Evolutionary conservation across 2,329 filamentous ascomycete genomes (phyloP).

Genomic region (Blumeria graminis): DNA sequence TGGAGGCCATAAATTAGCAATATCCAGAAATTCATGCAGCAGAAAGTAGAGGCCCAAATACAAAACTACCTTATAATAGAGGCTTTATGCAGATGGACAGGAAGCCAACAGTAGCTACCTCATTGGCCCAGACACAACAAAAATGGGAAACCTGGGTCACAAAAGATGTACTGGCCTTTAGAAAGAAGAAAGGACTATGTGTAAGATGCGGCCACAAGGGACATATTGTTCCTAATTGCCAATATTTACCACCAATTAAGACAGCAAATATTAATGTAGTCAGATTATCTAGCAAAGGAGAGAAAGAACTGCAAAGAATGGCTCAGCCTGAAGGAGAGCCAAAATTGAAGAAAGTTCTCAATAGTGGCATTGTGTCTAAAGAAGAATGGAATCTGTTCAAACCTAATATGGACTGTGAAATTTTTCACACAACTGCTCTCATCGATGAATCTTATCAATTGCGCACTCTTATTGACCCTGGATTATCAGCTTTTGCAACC

Average conservation of each 20-base stretch:
- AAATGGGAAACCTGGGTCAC: neutral
- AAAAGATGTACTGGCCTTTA: neutral
- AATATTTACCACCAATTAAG: neutral
- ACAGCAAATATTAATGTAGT: neutral
- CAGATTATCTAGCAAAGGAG: too few relatives aligned
- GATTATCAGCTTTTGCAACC: neutral
- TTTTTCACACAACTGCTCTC: neutral
- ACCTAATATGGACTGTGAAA: neutral
- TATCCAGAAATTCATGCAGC: neutral
- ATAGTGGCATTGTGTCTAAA: too few relatives aligned
- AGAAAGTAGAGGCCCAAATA: too few relatives aligned
- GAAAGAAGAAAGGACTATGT: neutral
- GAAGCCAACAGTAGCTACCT: neutral
- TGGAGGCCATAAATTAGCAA: neutral
- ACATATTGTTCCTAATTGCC: neutral
- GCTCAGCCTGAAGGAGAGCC: too few relatives aligned
- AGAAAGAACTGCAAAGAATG: too few relatives aligned
- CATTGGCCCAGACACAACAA: neutral
- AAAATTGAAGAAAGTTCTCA: too few relatives aligned
- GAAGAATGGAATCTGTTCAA: neutral
- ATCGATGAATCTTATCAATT: neutral
- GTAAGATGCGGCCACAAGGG: neutral
- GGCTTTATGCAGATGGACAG: neutral
- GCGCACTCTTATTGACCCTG: neutral
- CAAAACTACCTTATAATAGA: too few relatives aligned